Evolutionary conservation across 2,329 filamentous ascomycete genomes (phyloP).

Genomic region (Botrytis tulipae): DNA sequence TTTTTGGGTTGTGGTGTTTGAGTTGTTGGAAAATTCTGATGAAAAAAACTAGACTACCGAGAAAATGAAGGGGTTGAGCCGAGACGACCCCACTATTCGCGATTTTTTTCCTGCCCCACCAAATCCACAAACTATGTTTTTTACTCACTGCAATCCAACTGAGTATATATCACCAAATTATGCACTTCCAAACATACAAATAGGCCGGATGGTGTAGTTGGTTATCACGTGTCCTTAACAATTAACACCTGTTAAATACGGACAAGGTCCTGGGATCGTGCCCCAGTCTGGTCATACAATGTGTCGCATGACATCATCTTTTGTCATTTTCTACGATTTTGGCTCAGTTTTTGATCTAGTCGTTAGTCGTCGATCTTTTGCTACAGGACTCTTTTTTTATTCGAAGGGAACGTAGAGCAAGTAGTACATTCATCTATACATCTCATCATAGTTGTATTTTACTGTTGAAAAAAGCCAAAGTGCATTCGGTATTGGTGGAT

Average conservation of each 20-base stretch:
- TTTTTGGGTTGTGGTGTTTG: neutral
- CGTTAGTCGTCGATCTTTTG: neutral
- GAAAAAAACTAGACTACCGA: conserved; percentile 2
- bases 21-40: neutral
- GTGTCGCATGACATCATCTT: rapidly evolving
- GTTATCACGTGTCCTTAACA: conserved; percentile 19
- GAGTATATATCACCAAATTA: neutral
- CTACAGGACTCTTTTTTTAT: neutral
- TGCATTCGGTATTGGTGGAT: neutral
- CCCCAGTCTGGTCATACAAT: neutral
- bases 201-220: conserved; percentile 14
- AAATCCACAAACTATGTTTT: neutral
- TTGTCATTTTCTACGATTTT: neutral
- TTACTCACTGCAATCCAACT: rapidly evolving
- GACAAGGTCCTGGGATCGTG: conserved; percentile 18
- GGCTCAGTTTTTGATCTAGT: neutral
- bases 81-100: neutral
- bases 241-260: neutral
- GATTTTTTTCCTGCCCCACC: neutral
- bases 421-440: neutral
- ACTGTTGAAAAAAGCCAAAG: neutral
- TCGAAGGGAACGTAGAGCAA: no score
- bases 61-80: conserved; percentile 14
- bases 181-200: neutral
- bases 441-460: neutral